Conservation (phyloP, 768 basidiomycete species). For the Punctularia strigosozonata region DNA sequence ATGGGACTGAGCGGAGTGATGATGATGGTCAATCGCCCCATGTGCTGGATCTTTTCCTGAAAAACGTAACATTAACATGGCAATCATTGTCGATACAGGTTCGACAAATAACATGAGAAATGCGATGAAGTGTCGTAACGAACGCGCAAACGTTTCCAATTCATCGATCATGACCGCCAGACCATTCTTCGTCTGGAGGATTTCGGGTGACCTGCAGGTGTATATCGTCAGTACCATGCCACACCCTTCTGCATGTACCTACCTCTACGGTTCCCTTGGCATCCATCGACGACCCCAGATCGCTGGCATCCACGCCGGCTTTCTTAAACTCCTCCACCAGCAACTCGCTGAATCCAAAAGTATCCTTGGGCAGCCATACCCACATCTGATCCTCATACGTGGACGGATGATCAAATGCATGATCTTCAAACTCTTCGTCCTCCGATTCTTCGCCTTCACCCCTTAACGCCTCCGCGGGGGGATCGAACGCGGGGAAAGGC, state of each 20-base stretch:
- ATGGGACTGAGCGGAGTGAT: too few species aligned
- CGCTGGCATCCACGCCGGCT: slow-evolving; percentile 19
- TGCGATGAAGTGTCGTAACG: too few species aligned
- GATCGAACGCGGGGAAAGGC: slow-evolving; percentile 1
- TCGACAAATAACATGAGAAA: too few species aligned
- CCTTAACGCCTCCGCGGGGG: neutral
- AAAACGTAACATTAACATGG: too few species aligned
- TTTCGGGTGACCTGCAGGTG: too few species aligned
- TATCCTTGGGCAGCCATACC: slow-evolving; percentile 34
- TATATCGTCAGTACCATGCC: too few species aligned
- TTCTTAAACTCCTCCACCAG: slow-evolving; percentile 18
- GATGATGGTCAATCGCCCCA: too few species aligned
- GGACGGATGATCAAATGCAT: slow-evolving; percentile 35
- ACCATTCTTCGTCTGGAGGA: slow-evolving; percentile 19
- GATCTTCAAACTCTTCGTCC: slow-evolving; percentile 14
- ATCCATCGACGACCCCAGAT: slow-evolving; percentile 22
- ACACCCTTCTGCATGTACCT: too few species aligned
- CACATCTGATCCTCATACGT: slow-evolving; percentile 26
- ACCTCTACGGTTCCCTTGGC: slow-evolving; percentile 20
- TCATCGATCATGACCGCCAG: slow-evolving; percentile 7
- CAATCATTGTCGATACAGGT: too few species aligned
- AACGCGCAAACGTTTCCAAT: too few species aligned
- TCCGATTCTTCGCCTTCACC: slow-evolving; percentile 7
- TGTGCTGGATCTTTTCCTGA: too few species aligned
- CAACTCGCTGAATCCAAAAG: slow-evolving; percentile 24